These are phyloP conservation scores for Pseudogymnoascus sp. DNA, from an alignment of 2,329 filamentous ascomycete species.

Conservation along the genomic window DNA sequence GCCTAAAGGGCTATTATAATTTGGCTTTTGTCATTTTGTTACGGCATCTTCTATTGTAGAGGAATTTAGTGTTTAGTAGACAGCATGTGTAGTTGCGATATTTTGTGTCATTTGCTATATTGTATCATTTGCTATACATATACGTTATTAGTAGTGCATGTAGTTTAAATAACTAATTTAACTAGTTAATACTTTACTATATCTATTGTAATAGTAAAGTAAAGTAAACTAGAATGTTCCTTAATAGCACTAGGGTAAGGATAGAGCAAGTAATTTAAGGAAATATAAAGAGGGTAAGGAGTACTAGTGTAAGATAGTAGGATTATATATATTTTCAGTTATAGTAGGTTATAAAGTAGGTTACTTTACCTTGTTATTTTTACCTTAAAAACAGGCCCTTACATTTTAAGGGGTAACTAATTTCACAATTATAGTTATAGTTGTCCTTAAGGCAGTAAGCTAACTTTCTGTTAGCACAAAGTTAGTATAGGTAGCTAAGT, in stretches of 20 bases:
- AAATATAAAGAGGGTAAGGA: background rate
- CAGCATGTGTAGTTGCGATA: too few species aligned
- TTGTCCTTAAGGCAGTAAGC: background rate
- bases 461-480: background rate
- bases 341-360: background rate
- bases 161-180: too few species aligned
- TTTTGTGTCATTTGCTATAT: too few species aligned
- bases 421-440: background rate
- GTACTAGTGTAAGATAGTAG: background rate
- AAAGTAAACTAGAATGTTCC: background rate
- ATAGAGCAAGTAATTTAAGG: background rate
- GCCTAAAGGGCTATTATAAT: too few species aligned
- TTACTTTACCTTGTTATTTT: background rate
- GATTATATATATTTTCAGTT: background rate
- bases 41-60: too few species aligned
- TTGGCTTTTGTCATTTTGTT: too few species aligned
- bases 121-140: too few species aligned
- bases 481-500: background rate
- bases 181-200: too few species aligned
- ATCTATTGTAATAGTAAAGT: too few species aligned
- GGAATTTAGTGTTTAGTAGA: too few species aligned
- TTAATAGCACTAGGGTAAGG: background rate
- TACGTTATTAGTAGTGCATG: too few species aligned
- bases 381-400: background rate
- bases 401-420: background rate